A percentile compares a stretch with the other conserved stretches of the same genome.
Conservation (phyloP, 169 alveolate genomes). For the Miamiensis avidus region DNA sequence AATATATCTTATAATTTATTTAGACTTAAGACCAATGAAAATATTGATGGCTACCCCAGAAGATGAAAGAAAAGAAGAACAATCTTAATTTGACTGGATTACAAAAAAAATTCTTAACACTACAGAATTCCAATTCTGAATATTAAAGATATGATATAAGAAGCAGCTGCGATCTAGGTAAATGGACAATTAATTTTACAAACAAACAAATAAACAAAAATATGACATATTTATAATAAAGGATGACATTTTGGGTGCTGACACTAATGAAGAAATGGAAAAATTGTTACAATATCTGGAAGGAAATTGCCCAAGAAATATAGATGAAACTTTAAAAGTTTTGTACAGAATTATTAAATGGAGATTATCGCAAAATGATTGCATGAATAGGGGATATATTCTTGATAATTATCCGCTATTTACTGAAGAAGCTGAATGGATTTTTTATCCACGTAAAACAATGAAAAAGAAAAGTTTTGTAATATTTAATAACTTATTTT, state of each 20-base stretch:
- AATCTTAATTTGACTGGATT: slow-evolving; percentile 12
- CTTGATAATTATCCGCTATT: slow-evolving; percentile 86
- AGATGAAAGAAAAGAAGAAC: slow-evolving; percentile 29
- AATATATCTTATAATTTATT: neutral
- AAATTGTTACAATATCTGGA: slow-evolving; percentile 23
- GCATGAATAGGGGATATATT: slow-evolving; percentile 85
- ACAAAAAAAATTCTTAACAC: slow-evolving; percentile 68
- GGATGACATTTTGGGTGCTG: slow-evolving; percentile 20
- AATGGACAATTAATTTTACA: neutral
- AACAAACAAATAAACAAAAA: neutral
- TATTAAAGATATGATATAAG: slow-evolving; percentile 69
- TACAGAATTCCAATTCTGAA: slow-evolving; percentile 81
- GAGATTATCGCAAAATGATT: slow-evolving; percentile 68
- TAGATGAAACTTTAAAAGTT: slow-evolving; percentile 36
- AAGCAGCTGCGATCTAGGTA: slow-evolving; percentile 26
- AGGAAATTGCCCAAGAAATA: slow-evolving; percentile 1
- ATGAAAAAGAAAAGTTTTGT: neutral
- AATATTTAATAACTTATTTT: neutral
- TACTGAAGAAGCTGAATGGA: slow-evolving; percentile 25
- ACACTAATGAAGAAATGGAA: slow-evolving; percentile 31
- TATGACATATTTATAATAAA: neutral
- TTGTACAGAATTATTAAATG: slow-evolving; percentile 53
- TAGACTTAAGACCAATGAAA: slow-evolving; percentile 80
- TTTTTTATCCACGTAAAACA: slow-evolving; percentile 38
- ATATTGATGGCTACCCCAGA: slow-evolving; percentile 85